Conservation (phyloP, 257 asterid genomes). For the Asclepias syriaca region DNA sequence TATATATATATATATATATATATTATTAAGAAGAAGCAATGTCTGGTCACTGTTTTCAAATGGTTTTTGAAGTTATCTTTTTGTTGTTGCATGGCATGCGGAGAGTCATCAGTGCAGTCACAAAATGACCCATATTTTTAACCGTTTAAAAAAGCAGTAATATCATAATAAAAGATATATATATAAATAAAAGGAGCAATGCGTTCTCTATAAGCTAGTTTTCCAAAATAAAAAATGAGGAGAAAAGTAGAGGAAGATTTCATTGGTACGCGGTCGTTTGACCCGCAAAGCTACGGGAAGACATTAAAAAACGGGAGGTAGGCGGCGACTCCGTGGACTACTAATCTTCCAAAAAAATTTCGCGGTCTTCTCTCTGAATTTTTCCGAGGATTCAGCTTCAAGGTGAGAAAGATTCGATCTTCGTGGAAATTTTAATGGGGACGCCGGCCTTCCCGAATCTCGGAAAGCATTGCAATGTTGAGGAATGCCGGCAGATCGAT, state of each 20-base stretch:
- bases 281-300: neutral
- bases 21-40: too few relatives aligned
- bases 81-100: neutral
- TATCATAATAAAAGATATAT: too few relatives aligned
- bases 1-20: too few relatives aligned
- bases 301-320: neutral
- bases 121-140: neutral
- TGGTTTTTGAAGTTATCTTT: too few relatives aligned
- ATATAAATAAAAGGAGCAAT: too few relatives aligned
- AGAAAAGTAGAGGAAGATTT: neutral
- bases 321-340: slow-evolving; percentile 5
- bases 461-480: slow-evolving; percentile 83
- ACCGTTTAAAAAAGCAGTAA: neutral
- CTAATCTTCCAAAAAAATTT: neutral
- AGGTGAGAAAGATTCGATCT: neutral
- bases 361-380: slow-evolving; percentile 2
- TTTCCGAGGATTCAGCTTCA: slow-evolving; percentile 5
- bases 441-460: slow-evolving; percentile 89
- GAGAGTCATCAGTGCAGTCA: neutral
- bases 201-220: too few relatives aligned
- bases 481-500: slow-evolving; percentile 83
- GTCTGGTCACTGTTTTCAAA: too few relatives aligned
- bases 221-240: too few relatives aligned
- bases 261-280: neutral
- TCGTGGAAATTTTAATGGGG: slow-evolving; percentile 48